phyloP scores from a whole-genome alignment of 2,329 filamentous ascomycete species.

The Pseudogymnoascus verrucosus region DNA sequence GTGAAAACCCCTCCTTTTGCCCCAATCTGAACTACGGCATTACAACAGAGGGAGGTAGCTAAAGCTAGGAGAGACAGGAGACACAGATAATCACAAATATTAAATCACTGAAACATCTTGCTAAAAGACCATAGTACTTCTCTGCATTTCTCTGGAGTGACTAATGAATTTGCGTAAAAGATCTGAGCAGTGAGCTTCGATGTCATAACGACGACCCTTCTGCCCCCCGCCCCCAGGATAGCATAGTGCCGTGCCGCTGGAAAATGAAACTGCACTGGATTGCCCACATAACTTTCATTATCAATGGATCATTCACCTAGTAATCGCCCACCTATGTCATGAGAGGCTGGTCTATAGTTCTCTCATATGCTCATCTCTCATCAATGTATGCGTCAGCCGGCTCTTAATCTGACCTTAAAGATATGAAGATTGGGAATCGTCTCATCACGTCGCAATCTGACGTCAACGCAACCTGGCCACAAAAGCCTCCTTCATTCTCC shows the following conservation, averaged over 20 bases:
- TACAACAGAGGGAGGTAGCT: neutral
- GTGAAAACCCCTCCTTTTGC: constrained; percentile 6
- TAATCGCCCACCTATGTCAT: constrained; percentile 5
- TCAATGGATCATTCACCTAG: constrained; percentile 7
- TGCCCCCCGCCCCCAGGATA: constrained; percentile 2
- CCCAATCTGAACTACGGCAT: neutral
- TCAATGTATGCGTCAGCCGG: constrained; percentile 9
- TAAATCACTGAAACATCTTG: neutral
- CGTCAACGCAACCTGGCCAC: constrained; percentile 26
- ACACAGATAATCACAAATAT: neutral
- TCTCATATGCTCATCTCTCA: constrained; percentile 11
- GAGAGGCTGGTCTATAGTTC: constrained; percentile 8
- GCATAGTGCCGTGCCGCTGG: neutral
- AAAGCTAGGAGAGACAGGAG: neutral
- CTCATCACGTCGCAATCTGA: constrained; percentile 21
- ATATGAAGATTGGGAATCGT: constrained; percentile 8
- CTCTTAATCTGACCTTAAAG: constrained; percentile 3
- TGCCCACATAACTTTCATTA: constrained; percentile 7
- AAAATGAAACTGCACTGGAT: constrained; percentile 4
- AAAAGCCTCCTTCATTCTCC: constrained; percentile 22
- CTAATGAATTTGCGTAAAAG: constrained; percentile 7
- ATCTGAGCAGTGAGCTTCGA: constrained; percentile 1
- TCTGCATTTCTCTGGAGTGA: constrained; percentile 8
- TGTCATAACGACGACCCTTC: neutral
- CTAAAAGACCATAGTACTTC: constrained; percentile 6